Evolutionary conservation across 1,139 yeast species (phyloP).

Genomic region (Arxiozyma telluris): DNA sequence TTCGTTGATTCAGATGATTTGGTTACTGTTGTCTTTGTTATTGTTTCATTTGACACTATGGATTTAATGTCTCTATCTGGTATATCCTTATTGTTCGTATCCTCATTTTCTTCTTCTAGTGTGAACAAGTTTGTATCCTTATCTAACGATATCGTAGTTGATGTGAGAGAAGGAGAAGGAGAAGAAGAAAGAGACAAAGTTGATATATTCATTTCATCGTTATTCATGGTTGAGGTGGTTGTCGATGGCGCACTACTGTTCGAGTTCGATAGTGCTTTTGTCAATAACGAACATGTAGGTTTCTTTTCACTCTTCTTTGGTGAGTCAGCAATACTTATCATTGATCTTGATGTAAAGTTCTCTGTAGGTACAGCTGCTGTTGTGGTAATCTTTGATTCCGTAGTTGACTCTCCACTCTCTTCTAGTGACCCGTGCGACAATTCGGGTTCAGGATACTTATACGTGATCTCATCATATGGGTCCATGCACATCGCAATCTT

Average conservation of each 20-base stretch:
- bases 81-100: neutral
- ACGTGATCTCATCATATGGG: constrained; percentile 2
- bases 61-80: neutral
- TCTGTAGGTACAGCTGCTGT: neutral
- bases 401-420: neutral
- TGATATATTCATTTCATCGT: neutral
- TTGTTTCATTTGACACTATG: neutral
- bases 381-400: neutral
- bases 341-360: constrained; percentile 13
- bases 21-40: neutral
- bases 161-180: neutral
- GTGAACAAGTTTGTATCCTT: constrained; percentile 5
- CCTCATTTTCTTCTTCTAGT: constrained; percentile 3
- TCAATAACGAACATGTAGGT: neutral
- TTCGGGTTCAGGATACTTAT: constrained; percentile 3
- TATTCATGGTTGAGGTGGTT: neutral
- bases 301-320: constrained; percentile 6
- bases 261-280: neutral
- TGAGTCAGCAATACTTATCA: constrained; percentile 21
- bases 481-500: constrained; percentile 47
- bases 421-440: neutral
- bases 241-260: neutral
- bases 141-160: neutral
- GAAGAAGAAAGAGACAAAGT: neutral
- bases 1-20: neutral